These are phyloP conservation scores for Allomyces macrogynus DNA, from an alignment of 192 early-diverging fungal genomes.

Conservation along the genomic window DNA sequence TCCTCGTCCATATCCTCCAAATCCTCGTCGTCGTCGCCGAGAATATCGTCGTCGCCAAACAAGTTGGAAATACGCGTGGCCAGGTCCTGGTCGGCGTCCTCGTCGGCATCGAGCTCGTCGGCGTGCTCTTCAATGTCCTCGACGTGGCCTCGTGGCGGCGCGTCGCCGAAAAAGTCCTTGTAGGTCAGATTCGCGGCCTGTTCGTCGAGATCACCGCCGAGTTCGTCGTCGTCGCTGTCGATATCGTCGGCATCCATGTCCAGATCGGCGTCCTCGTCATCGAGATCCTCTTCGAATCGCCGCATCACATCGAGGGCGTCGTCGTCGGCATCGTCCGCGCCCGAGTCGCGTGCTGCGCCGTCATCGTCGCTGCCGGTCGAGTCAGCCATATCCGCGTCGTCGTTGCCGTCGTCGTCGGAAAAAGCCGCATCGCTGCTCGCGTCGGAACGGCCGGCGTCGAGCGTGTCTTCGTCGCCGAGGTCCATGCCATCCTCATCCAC, in stretches of 20 bases:
- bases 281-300: slow-evolving; percentile 6
- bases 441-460: slow-evolving; percentile 1
- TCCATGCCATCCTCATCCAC: slow-evolving; percentile 11
- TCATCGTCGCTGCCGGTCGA: slow-evolving; percentile 14
- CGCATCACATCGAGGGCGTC: slow-evolving; percentile 7
- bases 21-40: slow-evolving; percentile 34
- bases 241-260: slow-evolving; percentile 18
- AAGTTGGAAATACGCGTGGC: not conserved
- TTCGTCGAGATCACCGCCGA: slow-evolving; percentile 18
- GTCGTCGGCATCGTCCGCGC: slow-evolving; percentile 14
- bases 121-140: slow-evolving; percentile 29
- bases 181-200: slow-evolving; percentile 34
- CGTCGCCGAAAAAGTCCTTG: slow-evolving; percentile 69
- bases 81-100: slow-evolving; percentile 31
- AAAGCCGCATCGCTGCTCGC: slow-evolving; percentile 3
- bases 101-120: slow-evolving; percentile 34
- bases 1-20: slow-evolving; percentile 13
- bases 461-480: slow-evolving; percentile 12
- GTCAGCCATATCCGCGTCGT: slow-evolving; percentile 17
- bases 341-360: slow-evolving; percentile 11
- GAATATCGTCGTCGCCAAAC: slow-evolving; percentile 37
- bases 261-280: slow-evolving; percentile 10
- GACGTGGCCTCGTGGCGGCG: slow-evolving; percentile 42
- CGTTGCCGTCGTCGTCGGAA: slow-evolving; percentile 20
- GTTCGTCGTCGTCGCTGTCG: slow-evolving; percentile 15